Percentiles rank a stretch among this genome's conserved stretches.
Conservation (phyloP, 2,329 filamentous ascomycete genomes). For the Teratosphaeria zuluensis region DNA sequence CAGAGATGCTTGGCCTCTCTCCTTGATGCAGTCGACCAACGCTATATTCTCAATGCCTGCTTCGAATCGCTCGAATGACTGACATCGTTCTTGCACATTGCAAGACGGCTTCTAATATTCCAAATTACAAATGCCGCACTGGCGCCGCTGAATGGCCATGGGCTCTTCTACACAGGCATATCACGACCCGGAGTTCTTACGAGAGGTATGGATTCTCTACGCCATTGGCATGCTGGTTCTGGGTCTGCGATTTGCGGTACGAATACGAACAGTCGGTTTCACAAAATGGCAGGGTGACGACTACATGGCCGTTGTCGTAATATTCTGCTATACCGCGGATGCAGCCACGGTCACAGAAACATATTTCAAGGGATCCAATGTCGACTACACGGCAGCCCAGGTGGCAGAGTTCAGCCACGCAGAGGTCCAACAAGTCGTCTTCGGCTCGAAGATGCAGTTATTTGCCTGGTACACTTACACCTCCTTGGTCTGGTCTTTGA, state of each 20-base stretch:
- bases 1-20: background rate
- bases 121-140: background rate
- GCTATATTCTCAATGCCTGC: background rate
- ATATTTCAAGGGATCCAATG: conserved; percentile 23
- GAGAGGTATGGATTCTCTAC: conserved; percentile 19
- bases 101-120: background rate
- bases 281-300: conserved; percentile 33
- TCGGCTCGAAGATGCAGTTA: conserved; percentile 31
- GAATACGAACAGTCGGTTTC: conserved; percentile 30
- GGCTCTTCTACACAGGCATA: conserved; percentile 12
- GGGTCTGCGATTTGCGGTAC: conserved; percentile 26
- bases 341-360: conserved; percentile 27
- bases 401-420: conserved; percentile 16
- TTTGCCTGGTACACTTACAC: conserved; percentile 28
- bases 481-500: conserved; percentile 12
- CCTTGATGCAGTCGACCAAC: background rate
- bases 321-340: conserved; percentile 28
- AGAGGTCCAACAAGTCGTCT: conserved; percentile 21
- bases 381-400: conserved; percentile 14
- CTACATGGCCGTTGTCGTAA: conserved; percentile 27
- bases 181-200: conserved; percentile 12
- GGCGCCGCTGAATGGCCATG: background rate
- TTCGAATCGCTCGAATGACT: background rate
- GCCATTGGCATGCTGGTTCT: conserved; percentile 25
- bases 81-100: background rate